Evolutionary conservation across 2,329 filamentous ascomycete species (phyloP).

Genomic region (Alternaria angustiovoidea): DNA sequence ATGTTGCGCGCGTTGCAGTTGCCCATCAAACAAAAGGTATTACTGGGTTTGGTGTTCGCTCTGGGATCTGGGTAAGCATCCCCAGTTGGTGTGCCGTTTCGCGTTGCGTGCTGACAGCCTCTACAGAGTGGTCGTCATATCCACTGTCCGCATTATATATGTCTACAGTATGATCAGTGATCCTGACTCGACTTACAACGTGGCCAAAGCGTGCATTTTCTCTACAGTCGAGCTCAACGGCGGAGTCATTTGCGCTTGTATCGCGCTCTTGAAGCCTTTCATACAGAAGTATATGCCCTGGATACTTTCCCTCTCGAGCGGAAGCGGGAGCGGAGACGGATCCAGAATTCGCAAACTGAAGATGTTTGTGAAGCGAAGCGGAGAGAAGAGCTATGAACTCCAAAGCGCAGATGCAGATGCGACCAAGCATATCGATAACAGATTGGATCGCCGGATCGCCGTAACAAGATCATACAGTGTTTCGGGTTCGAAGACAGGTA

Average conservation of each 20-base stretch:
- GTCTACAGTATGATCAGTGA: conserved; percentile 27
- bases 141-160: conserved; percentile 31
- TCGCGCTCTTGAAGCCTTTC: conserved; percentile 27
- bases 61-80: conserved; percentile 33
- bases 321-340: conserved; percentile 8
- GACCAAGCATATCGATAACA: conserved; percentile 1
- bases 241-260: conserved; percentile 29
- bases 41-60: conserved; percentile 40
- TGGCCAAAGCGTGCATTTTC: conserved; percentile 28
- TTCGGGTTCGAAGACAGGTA: conserved; percentile 8
- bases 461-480: conserved; percentile 21
- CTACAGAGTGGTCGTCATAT: conserved; percentile 25
- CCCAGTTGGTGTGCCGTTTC: not conserved
- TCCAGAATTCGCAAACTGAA: conserved; percentile 17
- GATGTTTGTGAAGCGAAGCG: conserved; percentile 11
- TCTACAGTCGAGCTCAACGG: conserved; percentile 29
- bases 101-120: not conserved
- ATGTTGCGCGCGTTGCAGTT: conserved; percentile 36
- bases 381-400: conserved; percentile 14
- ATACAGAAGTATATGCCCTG: conserved; percentile 23
- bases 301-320: conserved; percentile 18
- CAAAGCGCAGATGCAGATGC: conserved; percentile 4
- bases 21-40: conserved; percentile 35
- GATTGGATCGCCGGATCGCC: conserved; percentile 10
- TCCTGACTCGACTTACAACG: conserved; percentile 28